These are phyloP conservation scores for Colletotrichum australisinense DNA, from an alignment of 2,329 filamentous ascomycete genomes.

Conservation along the genomic window DNA sequence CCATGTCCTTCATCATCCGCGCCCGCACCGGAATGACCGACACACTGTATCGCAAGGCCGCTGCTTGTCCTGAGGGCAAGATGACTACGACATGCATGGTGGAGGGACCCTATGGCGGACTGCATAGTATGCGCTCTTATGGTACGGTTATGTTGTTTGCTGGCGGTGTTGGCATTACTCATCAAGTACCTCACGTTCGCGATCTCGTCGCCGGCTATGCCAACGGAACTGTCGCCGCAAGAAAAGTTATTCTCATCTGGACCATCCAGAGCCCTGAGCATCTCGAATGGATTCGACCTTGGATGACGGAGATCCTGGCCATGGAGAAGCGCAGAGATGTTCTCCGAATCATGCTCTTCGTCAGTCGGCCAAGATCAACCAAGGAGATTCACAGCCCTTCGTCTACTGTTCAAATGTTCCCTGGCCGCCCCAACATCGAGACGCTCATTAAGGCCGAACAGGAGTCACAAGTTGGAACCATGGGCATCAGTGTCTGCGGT, in stretches of 20 bases:
- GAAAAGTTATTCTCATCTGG: conserved; percentile 81
- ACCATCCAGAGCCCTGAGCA: conserved; percentile 83
- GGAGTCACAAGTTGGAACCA: conserved; percentile 78
- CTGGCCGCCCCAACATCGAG: conserved; percentile 79
- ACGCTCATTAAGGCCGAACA: conserved; percentile 80
- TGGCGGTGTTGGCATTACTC: conserved; percentile 84
- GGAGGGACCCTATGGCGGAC: conserved; percentile 82
- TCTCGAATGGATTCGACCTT: conserved; percentile 84
- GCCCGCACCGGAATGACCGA: conserved; percentile 80
- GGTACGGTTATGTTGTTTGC: conserved; percentile 84
- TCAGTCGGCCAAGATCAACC: conserved; percentile 78
- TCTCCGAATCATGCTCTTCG: conserved; percentile 82
- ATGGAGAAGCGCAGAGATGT: conserved; percentile 81
- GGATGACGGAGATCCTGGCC: conserved; percentile 83
- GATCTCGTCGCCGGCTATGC: conserved; percentile 77
- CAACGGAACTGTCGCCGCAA: conserved; percentile 76
- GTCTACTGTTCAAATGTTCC: conserved; percentile 86
- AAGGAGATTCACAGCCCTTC: conserved; percentile 86
- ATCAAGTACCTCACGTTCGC: conserved; percentile 80
- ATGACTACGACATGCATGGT: conserved; percentile 74
- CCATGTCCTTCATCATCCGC: conserved; percentile 78
- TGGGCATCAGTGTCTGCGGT: conserved; percentile 81
- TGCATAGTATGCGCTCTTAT: conserved; percentile 78
- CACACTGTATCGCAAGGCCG: conserved; percentile 75
- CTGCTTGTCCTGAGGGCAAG: conserved; percentile 68